Base-by-base conservation (phyloP, 768 basidiomycete genomes). In the Suillus subaureus region DNA sequence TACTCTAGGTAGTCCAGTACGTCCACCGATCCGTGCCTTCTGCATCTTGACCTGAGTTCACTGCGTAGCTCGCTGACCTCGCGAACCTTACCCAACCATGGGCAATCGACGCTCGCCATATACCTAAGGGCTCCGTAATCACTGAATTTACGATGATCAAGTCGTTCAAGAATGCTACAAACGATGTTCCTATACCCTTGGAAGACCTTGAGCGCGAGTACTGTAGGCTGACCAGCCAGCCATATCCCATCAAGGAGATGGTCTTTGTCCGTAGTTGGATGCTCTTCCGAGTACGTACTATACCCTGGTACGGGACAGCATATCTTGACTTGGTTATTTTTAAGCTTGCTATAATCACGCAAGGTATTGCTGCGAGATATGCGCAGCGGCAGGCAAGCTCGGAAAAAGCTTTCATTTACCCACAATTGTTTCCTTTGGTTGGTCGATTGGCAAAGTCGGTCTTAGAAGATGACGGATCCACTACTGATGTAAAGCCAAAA, bases 371-470 rank as follows among this genome's bases (percentile, higher is more conserved):
- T 2, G 95, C 95, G 37, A 86, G 95, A 52, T 87, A 86, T 61
- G 93, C 94, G 1, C 83, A 90, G 31, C 87, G 93, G 23, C 95
- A 97, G 76, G 94, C 95, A 4, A 96, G 92, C 73, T 96, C 94
- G 0, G 94, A 94, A 75, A 79, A 81, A 51, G 95, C 95, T 8
- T 79, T 77, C 52, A 67, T 82, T 56, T 80, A 83, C 47, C 66
- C 61, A 13, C 62, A 64, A 1, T 71, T 81, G 11, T 93, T 92
- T 76, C 88, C 85, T 16, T 67, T 87, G 28, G 78, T 92, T 56
- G 94, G 93, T 37, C 76, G 77, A 26, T 71, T 94, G 43, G 92
- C 94, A 9, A 85, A 79, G 71, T 75, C 74, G 26, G 82, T 86
- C 18, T 73, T 92, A 47, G 84, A 90, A 70, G 85, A 87, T 8